These are phyloP conservation scores for Lentinula detonsa DNA, from an alignment of 768 basidiomycete species.

Conservation along the genomic window DNA sequence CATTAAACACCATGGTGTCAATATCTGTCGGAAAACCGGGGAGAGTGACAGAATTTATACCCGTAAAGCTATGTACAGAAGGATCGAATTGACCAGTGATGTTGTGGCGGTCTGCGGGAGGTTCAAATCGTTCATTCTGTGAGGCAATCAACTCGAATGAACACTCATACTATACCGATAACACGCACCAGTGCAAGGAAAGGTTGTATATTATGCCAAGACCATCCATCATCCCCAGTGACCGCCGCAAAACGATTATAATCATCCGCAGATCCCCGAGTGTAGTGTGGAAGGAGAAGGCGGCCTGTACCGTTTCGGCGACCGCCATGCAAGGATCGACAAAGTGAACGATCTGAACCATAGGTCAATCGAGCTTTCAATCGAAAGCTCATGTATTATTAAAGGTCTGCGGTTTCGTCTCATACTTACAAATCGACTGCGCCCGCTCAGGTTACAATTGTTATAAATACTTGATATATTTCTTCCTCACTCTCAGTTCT, in stretches of 20 bases:
- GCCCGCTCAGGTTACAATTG: too few species aligned
- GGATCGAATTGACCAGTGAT: conserved; percentile 31
- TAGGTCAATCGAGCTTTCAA: too few species aligned
- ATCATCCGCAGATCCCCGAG: conserved; percentile 25
- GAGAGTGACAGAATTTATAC: conserved; percentile 25
- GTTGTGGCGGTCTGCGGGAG: conserved; percentile 31
- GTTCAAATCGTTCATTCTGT: conserved; percentile 30
- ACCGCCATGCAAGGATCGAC: too few species aligned
- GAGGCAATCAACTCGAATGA: not conserved
- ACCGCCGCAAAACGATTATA: conserved; percentile 23
- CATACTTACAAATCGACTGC: too few species aligned
- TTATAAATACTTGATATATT: too few species aligned
- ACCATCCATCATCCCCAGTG: conserved; percentile 29
- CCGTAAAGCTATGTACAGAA: conserved; percentile 26
- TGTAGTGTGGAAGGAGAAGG: too few species aligned
- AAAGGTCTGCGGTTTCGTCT: too few species aligned
- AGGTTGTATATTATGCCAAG: conserved; percentile 24
- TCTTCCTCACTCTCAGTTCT: too few species aligned
- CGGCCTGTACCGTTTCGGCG: too few species aligned
- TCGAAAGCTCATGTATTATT: too few species aligned
- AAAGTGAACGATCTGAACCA: too few species aligned
- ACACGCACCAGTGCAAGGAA: conserved; percentile 23
- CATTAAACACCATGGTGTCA: conserved; percentile 24
- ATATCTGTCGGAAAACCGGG: conserved; percentile 23
- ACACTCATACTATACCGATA: not conserved